Percentiles rank a stretch among this genome's conserved stretches.
These are phyloP conservation scores for Candida maris DNA, from an alignment of 805 yeast species.

Conservation along the genomic window DNA sequence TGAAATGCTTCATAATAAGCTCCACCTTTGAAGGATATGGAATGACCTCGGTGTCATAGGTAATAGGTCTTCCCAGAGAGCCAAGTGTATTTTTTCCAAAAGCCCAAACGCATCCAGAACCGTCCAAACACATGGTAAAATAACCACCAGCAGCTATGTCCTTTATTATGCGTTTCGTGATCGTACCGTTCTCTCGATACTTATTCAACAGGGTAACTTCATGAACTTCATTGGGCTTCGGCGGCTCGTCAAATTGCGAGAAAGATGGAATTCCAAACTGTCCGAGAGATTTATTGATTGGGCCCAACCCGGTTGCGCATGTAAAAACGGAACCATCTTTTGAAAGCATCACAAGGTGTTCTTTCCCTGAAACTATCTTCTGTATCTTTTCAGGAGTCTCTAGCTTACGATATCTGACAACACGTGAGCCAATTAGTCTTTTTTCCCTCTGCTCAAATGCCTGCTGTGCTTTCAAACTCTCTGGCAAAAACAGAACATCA, in stretches of 20 bases:
- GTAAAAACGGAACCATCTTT: conserved; percentile 59
- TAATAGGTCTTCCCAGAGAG: conserved; percentile 72
- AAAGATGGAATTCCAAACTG: conserved; percentile 79
- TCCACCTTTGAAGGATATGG: conserved; percentile 64
- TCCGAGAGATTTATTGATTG: conserved; percentile 53
- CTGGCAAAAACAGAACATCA: conserved; percentile 42
- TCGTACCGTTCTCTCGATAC: conserved; percentile 26
- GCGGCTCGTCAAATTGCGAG: conserved; percentile 61
- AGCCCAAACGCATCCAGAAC: conserved; percentile 66
- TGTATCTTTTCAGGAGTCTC: conserved; percentile 25
- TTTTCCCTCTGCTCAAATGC: conserved; percentile 6
- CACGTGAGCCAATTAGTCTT: conserved; percentile 16
- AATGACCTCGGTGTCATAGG: conserved; percentile 60
- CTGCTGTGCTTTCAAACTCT: conserved; percentile 21
- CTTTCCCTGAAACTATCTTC: conserved; percentile 53
- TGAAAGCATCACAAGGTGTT: conserved; percentile 66
- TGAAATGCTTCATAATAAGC: conserved; percentile 37
- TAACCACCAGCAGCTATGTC: conserved; percentile 69
- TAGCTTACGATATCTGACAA: conserved; percentile 16
- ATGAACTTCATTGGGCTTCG: conserved; percentile 43
- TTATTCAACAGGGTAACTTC: conserved; percentile 60
- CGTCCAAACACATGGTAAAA: conserved; percentile 71
- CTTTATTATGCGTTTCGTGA: conserved; percentile 42
- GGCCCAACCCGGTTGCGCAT: conserved; percentile 51
- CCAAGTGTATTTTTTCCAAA: conserved; percentile 87